These are phyloP conservation scores for Neurospora hispaniola DNA, from an alignment of 495 filamentous ascomycete genomes.

Conservation along the genomic window DNA sequence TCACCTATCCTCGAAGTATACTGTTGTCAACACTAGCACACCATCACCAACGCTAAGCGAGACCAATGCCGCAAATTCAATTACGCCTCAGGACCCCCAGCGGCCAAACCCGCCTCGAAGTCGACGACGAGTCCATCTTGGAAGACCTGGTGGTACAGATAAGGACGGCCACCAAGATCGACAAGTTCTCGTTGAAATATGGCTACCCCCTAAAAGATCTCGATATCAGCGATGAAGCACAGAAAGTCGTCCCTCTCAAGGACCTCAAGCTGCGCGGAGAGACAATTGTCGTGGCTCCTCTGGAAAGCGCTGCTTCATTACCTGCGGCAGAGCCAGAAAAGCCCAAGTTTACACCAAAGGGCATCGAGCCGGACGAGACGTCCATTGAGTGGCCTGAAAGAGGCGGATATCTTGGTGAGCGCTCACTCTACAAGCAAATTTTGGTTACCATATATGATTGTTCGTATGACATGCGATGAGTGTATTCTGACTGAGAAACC, in stretches of 20 bases:
- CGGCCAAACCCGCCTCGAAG: slow-evolving; percentile 41
- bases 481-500: too few species aligned
- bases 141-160: slow-evolving; percentile 34
- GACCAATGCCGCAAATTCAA: slow-evolving; percentile 17
- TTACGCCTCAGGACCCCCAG: slow-evolving; percentile 28
- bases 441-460: not conserved
- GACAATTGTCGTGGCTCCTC: slow-evolving; percentile 57
- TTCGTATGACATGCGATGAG: too few species aligned
- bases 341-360: slow-evolving; percentile 19
- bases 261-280: slow-evolving; percentile 69
- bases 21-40: not conserved
- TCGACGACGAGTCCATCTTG: slow-evolving; percentile 56
- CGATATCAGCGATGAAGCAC: slow-evolving; percentile 34
- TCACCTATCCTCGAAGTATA: not conserved
- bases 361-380: slow-evolving; percentile 26
- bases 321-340: slow-evolving; percentile 2
- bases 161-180: slow-evolving; percentile 24
- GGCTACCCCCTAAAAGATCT: slow-evolving; percentile 76
- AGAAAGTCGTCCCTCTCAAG: slow-evolving; percentile 18
- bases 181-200: slow-evolving; percentile 66
- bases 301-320: slow-evolving; percentile 5
- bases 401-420: slow-evolving; percentile 20
- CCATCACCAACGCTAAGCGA: not conserved
- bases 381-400: slow-evolving; percentile 22
- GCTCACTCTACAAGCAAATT: not conserved